Base-by-base conservation (phyloP, 2,329 filamentous ascomycete genomes). In the Pseudogymnoascus sp. region DNA sequence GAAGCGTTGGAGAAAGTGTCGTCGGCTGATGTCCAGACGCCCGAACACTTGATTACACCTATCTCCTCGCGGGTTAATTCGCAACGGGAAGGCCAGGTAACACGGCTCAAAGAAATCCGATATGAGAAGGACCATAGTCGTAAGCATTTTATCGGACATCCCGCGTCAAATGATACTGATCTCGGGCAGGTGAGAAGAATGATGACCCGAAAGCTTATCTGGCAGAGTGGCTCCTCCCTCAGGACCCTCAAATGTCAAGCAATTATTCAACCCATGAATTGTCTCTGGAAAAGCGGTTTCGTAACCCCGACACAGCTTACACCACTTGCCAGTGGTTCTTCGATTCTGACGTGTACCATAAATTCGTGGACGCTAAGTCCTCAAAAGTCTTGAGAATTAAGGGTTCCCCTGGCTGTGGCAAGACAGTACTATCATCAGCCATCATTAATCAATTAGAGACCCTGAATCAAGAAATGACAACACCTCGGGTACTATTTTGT, bases 351-450 rank as follows among this genome's bases (percentile, higher is more conserved):
- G 61, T 59, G 22, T 62, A 59, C 33, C 28, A 7, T 22, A 40
- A 59, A 11, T 62, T 62, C 26, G 26, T 16, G 22, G 43, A 62
- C 6, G 10, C 28, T 5, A n/a, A 38, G 11, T 19, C n/a, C 4
- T 59, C 41, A 10, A 38, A 28, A 11, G 35, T 59, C 19, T 40
- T 62, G 22, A 38, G 61, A 37, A 40, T 62, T n/a, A 62, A 59
- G 16, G 61, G 61, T 10, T 28, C 31, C 4, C 12, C 61, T 19
- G 61, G 61, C 3, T 62, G 43, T 56, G 61, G 61, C 4, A 62
- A 62, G 24, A 38, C 61, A 12, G 61, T 62, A 7, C 46, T 62
- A 22, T 16, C 31, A 24, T 62, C 61, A 6, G 43, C 61, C 8
- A 62, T 62, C n/a, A 19, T 62, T 8, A 37, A 62, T 19, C 22